Conservation (phyloP, 2,329 filamentous ascomycete genomes). For the Trichoderma oligosporum region DNA sequence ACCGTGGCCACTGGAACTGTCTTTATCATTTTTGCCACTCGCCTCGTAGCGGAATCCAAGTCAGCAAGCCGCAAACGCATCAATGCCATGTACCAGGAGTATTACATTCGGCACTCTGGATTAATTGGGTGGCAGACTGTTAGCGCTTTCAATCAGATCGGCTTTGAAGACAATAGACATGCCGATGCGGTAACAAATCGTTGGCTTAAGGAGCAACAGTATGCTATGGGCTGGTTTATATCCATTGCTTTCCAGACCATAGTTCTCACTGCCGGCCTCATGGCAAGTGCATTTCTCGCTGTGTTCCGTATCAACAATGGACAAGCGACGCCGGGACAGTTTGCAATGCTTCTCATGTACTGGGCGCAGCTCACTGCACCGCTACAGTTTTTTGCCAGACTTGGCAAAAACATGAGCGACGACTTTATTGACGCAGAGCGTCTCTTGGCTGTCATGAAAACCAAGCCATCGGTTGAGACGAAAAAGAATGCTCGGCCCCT, state of each 20-base stretch:
- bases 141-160: slow-evolving; percentile 56
- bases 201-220: slow-evolving; percentile 38
- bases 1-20: slow-evolving; percentile 55
- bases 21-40: slow-evolving; percentile 52
- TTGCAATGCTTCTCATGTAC: slow-evolving; percentile 68
- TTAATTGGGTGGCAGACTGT: slow-evolving; percentile 59
- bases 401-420: slow-evolving; percentile 54
- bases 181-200: slow-evolving; percentile 45
- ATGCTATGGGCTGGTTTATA: slow-evolving; percentile 44
- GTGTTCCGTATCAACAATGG: slow-evolving; percentile 64
- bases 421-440: slow-evolving; percentile 57
- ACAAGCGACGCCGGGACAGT: slow-evolving; percentile 60
- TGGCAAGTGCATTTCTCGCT: slow-evolving; percentile 58
- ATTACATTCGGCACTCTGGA: slow-evolving; percentile 52
- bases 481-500: slow-evolving; percentile 49
- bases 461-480: slow-evolving; percentile 52
- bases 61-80: slow-evolving; percentile 48
- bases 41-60: slow-evolving; percentile 50
- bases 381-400: slow-evolving; percentile 62
- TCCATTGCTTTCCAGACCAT: slow-evolving; percentile 56
- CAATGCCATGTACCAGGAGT: slow-evolving; percentile 52
- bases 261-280: slow-evolving; percentile 65
- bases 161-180: slow-evolving; percentile 54
- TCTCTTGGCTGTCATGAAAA: slow-evolving; percentile 55
- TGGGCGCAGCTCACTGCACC: slow-evolving; percentile 70